Evolutionary conservation across 2,329 filamentous ascomycete genomes (phyloP).

Genomic region (Grosmannia serpens): DNA sequence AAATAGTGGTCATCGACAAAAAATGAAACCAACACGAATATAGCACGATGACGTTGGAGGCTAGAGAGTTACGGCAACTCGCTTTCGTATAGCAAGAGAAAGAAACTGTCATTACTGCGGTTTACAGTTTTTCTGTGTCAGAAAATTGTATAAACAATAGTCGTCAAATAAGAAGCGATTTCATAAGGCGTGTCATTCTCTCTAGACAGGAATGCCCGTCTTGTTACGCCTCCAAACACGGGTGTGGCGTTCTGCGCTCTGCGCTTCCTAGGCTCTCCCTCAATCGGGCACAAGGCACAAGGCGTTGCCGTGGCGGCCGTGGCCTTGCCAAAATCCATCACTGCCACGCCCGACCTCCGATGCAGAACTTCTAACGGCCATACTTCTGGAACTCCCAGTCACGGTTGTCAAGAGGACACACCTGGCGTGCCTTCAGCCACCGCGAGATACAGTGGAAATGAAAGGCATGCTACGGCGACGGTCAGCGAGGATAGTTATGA

Average conservation of each 20-base stretch:
- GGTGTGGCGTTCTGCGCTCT: no score
- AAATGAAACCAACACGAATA: slow-evolving; percentile 21
- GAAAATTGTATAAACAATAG: not conserved
- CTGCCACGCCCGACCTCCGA: not conserved
- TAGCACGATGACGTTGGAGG: not conserved
- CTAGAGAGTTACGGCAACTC: not conserved
- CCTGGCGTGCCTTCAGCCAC: slow-evolving; percentile 98
- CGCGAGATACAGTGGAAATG: slow-evolving; percentile 99
- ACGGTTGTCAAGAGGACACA: slow-evolving; percentile 92
- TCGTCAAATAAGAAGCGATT: not conserved
- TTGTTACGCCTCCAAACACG: no score
- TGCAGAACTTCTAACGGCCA: slow-evolving; percentile 36
- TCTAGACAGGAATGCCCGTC: not conserved
- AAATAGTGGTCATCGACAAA: slow-evolving; percentile 43
- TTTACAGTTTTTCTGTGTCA: not conserved
- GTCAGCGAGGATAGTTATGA: not conserved
- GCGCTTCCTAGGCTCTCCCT: no score
- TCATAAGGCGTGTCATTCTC: not conserved
- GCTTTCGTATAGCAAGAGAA: not conserved
- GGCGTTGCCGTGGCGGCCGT: not conserved
- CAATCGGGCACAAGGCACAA: not conserved
- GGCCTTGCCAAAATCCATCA: not conserved
- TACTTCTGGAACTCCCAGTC: slow-evolving; percentile 99
- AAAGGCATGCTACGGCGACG: slow-evolving; percentile 69
- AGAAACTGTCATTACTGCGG: not conserved